phyloP scores from a whole-genome alignment of 176 grass and related monocot genomes.

The Musa acuminata region DNA sequence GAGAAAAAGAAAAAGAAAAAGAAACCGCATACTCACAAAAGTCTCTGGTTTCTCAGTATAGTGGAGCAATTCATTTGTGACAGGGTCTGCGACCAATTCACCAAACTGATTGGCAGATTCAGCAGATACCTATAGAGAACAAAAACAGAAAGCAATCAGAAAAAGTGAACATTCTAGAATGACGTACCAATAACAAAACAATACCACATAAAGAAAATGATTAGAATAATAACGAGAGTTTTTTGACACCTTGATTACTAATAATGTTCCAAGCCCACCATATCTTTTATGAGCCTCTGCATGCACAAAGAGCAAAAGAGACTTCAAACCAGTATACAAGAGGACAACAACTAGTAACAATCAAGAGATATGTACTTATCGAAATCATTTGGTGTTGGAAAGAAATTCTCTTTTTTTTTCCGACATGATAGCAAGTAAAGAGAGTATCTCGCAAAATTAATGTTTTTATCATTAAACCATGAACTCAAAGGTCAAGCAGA shows the following conservation, averaged over 20 bases:
- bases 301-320: slow-evolving; percentile 28
- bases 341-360: neutral
- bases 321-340: neutral
- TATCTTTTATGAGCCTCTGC: slow-evolving; percentile 92
- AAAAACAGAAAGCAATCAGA: neutral
- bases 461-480: neutral
- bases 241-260: slow-evolving; percentile 74
- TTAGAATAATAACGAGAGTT: neutral
- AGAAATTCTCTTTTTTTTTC: neutral
- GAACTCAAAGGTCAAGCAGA: neutral
- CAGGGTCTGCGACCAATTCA: slow-evolving; percentile 86
- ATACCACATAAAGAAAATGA: neutral
- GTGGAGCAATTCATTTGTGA: slow-evolving; percentile 85
- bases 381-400: neutral
- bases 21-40: slow-evolving; percentile 60
- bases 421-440: neutral
- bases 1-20: neutral
- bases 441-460: too few species aligned
- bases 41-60: slow-evolving; percentile 94
- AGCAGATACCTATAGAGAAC: slow-evolving; percentile 57
- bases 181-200: neutral
- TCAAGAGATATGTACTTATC: neutral
- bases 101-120: slow-evolving; percentile 91
- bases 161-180: slow-evolving; percentile 8
- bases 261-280: slow-evolving; percentile 92